Evolutionary conservation across 2,329 filamentous ascomycete genomes (phyloP), one percentile per base, ranked within the genome.

Genomic region (Arthrobotrys iridis): DNA sequence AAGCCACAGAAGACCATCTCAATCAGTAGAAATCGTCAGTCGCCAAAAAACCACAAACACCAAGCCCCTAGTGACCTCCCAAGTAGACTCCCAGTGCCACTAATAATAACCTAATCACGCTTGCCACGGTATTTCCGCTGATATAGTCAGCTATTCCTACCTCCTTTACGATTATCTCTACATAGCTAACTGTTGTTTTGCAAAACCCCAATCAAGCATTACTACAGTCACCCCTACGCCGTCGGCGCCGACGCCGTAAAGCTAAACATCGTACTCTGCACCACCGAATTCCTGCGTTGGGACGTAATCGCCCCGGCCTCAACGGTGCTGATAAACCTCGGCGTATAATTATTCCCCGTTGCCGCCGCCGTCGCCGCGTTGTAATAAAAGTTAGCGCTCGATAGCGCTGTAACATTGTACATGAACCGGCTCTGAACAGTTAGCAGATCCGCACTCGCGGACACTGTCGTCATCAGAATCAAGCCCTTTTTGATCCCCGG

Each of bases 261-360:
- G 41, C 71, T 68, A 46, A 74, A 57, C 52, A 60, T 55, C 15
- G 60, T 55, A 26, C 35, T 55, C 26, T 57, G 52, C 22, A 74
- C 48, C 30, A 55, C 35, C 10, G 50, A 55, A 37, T 52, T 15
- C 40, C 24, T 37, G 22, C 40, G 6, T 2, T 13, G 20, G 10
- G 28, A 37, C 15, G 50, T 35, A 35, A 30, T 5, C 2, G 6
- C 15, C 26, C 18, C n/a, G 0, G 60, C 55, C 26, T 67, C 70
- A 10, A 5, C 20, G 5, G 52, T 66, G 11, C 35, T 66, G 13
- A 43, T 46, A 45, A 74, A 50, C 20, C 41, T 45, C 5, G 45
- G 43, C 3, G 70, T 66, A 50, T 74, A 74, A 0, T 60, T 48
- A 11, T 35, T 30, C 11, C 62, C 62, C 1, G 35, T 4, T 4